Evolutionary conservation across 805 yeast genomes (phyloP), one percentile per base, ranked within the genome.

Genomic region (Ogataea kodamae): DNA sequence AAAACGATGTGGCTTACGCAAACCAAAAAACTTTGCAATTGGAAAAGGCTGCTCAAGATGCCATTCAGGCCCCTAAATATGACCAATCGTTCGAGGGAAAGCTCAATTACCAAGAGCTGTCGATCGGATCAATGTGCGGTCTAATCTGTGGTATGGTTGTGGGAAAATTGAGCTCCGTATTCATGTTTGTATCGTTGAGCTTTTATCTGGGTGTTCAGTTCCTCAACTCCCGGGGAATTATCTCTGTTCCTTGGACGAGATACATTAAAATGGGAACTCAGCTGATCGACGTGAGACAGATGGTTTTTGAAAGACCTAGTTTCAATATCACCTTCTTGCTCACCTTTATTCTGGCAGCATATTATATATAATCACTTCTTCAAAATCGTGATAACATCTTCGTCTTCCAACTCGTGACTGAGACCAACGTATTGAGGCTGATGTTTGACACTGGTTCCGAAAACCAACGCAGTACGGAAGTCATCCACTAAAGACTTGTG

Each of bases 371-470:
- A 35, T 30, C 31, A 55, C 40, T 85, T 81, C 67, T 89, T 89
- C 64, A 89, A 72, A 49, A 89, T 86, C 12, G 98, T 90, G 32
- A 92, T 95, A 19, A 92, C 98, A 63, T 92, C 99, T 64, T 92
- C 99, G 62, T 92, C 99, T 63, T 81, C 83, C 50, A 92, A 68
- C 9, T 61, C 68, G 65, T 92, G 98, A 28, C 72, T 61, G 48
- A 92, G 69, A 18, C 98, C 98, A 28, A 90, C 97, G 48, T 81
- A 78, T 65, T 92, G 98, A 10, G 97, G 97, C 63, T 90, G 97
- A 61, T 92, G 98, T 67, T 92, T 92, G 33, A 90, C 97, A 57
- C 95, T 83, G 18, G 83, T 74, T 22, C 99, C 99, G 55, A 70
- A 92, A 1, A 92, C 98, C 42, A 87, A 74, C 1, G 98, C 98